A percentile compares a stretch with the other conserved stretches of the same genome.
These are phyloP conservation scores for Ophiostoma ips DNA, from an alignment of 2,329 filamentous ascomycete genomes.

Conservation along the genomic window DNA sequence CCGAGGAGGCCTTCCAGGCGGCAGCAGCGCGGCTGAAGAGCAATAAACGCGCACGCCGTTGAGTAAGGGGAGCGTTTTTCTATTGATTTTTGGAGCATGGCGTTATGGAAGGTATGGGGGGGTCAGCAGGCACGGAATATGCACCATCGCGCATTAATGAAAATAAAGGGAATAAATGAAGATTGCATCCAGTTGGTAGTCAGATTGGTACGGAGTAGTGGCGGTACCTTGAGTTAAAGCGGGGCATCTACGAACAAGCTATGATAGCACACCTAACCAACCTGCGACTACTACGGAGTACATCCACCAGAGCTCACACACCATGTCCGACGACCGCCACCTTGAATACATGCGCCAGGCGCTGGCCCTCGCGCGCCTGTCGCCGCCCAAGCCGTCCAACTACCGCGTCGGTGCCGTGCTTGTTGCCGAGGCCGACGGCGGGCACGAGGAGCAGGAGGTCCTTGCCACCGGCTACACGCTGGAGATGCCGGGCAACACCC, in stretches of 20 bases:
- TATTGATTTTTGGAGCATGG: too few species aligned
- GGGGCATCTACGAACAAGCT: too few species aligned
- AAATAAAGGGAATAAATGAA: background rate
- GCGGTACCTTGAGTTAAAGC: too few species aligned
- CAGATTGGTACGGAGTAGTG: too few species aligned
- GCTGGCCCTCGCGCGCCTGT: conserved; percentile 61
- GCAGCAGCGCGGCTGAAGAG: conserved; percentile 35
- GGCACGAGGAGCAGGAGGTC: conserved; percentile 21
- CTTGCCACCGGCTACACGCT: conserved; percentile 54
- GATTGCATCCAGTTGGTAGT: too few species aligned
- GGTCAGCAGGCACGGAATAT: background rate
- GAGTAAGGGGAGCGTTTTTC: background rate
- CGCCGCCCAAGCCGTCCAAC: conserved; percentile 77
- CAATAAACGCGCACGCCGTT: background rate
- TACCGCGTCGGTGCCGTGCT: conserved; percentile 92
- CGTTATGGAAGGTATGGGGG: too few species aligned
- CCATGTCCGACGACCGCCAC: conserved; percentile 24
- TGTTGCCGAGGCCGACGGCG: conserved; percentile 32
- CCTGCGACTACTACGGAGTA: too few species aligned
- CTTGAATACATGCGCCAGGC: conserved; percentile 50
- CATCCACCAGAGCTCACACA: background rate
- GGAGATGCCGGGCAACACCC: conserved; percentile 83
- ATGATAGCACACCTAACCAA: too few species aligned
- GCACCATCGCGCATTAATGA: background rate
- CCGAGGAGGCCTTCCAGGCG: conserved; percentile 47